These are phyloP conservation scores for Sporodiniella umbellata DNA, from an alignment of 371 early-diverging fungal genomes.

Conservation along the genomic window DNA sequence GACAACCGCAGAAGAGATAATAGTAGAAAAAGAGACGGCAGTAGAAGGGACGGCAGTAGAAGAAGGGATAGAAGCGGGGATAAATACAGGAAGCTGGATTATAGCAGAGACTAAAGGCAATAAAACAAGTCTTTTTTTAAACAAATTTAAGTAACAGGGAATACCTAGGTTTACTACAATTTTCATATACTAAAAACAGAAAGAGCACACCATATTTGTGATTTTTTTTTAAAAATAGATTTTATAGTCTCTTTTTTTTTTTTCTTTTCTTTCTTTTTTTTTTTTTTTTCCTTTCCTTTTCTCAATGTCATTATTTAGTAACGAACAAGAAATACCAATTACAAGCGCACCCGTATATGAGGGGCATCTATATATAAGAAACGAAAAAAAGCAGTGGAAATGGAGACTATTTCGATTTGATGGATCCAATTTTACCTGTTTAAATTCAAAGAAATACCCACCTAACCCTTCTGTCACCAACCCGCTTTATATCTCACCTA, in stretches of 20 bases:
- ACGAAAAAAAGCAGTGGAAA: slow-evolving; percentile 39
- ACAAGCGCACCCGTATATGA: slow-evolving; percentile 34
- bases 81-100: slow-evolving; percentile 10
- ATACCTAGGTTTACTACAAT: too few species aligned
- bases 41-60: slow-evolving; percentile 11
- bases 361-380: slow-evolving; percentile 39
- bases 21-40: slow-evolving; percentile 9
- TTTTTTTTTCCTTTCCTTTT: neutral
- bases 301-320: too few species aligned
- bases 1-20: slow-evolving; percentile 6
- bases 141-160: too few species aligned
- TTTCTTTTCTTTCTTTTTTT: neutral
- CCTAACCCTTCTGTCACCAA: too few species aligned
- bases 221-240: neutral
- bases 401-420: slow-evolving; percentile 52
- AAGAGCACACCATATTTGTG: neutral
- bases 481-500: too few species aligned
- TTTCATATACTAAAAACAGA: neutral
- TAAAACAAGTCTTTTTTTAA: neutral
- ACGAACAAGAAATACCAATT: too few species aligned
- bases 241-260: neutral
- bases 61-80: too few species aligned
- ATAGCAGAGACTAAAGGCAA: slow-evolving; percentile 17
- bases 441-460: too few species aligned
- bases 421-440: slow-evolving; percentile 13